Conservation (phyloP, 208 protist species). For the Balamuthia mandrillaris region DNA sequence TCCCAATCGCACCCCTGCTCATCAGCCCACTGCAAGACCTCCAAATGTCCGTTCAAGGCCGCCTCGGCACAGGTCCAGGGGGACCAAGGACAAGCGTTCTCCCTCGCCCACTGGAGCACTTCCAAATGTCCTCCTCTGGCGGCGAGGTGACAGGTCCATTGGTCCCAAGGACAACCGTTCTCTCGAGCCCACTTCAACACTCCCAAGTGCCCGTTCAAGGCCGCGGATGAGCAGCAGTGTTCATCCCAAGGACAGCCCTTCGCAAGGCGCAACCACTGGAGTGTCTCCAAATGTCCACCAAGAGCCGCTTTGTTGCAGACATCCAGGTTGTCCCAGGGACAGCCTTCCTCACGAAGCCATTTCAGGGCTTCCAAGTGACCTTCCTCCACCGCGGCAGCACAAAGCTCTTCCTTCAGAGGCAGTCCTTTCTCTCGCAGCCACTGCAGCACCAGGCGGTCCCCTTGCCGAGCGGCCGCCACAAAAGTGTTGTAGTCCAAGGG, state of each 20-base stretch:
- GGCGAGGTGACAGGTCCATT: background rate
- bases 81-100: background rate
- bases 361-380: background rate
- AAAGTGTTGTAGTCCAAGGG: background rate
- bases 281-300: background rate
- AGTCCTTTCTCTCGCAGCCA: no score
- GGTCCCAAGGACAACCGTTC: background rate
- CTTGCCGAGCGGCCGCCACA: no score
- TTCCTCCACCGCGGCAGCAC: background rate
- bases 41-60: no score
- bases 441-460: no score
- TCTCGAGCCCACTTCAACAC: background rate
- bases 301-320: background rate
- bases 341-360: background rate
- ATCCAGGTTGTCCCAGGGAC: background rate
- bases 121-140: background rate
- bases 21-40: no score
- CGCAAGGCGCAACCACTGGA: background rate
- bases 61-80: no score
- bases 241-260: background rate
- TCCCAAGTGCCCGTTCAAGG: background rate
- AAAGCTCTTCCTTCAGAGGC: no score
- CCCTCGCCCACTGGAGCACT: background rate
- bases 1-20: no score
- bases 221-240: background rate